Base-by-base conservation (phyloP, 164 flowering plant genomes). In the Cinnamomum chago region DNA sequence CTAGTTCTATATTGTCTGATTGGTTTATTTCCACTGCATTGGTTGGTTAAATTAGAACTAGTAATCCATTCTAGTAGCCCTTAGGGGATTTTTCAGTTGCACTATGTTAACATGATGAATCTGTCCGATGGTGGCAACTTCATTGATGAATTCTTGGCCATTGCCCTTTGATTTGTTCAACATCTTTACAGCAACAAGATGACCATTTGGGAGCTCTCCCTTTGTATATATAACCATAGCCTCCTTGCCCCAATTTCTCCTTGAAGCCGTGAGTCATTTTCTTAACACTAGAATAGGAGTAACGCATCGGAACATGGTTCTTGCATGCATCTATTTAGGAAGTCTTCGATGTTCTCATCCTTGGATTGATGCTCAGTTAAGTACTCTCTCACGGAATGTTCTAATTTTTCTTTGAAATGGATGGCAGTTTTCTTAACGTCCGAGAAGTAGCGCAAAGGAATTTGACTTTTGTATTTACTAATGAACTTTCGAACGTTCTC, bases 141-240 rank as follows among this genome's bases (percentile, higher is more conserved):
- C 73, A 25, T 70, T 70, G n/a, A 71, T 71, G 73, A 71, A 71
- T 3, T 71, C 73, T 25, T 52, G 51, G 10, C 73, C 73, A 71
- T 68, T 22, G 27, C 51, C 24, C 18, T 47, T 68, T 2, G 55
- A 68, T 7, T 68, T 64, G 13, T 24, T 2, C 13, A 22, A 27
- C 5, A 27, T 70, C 60, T 70, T 70, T 25, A 70, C 60, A 1
- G 72, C 72, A n/a, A 70, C 58, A 18, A 50, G 58, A 23, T 40
- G 28, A 22, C 72, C 72, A 70, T 50, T 50, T 40, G 72, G 60
- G n/a, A 70, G 72, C 58, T 50, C 47, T 18, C 72, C 72, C 72
- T 70, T 70, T 50, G 60, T 40, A 70, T 15, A 50, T 60, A 50
- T 18, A 11, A 10, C 72, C 72, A 47, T 20, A 50, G 17, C 72